Evolutionary conservation across 2,329 filamentous ascomycete species (phyloP).

Genomic region (Calonectria ilicicola): DNA sequence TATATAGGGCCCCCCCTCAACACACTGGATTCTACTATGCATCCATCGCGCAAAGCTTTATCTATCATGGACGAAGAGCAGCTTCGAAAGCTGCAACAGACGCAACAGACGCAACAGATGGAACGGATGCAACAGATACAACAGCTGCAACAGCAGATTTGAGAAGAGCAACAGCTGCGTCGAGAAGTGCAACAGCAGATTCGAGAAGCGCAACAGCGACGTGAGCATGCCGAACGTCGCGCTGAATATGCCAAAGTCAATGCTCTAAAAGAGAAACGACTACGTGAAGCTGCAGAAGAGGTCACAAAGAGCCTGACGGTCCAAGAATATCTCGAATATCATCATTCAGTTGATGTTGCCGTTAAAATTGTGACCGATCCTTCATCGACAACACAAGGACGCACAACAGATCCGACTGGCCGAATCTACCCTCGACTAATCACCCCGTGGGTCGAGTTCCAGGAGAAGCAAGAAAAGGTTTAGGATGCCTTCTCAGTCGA

Average conservation of each 20-base stretch:
- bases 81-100: too few relatives aligned
- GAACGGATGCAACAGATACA: too few relatives aligned
- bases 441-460: conserved; percentile 50
- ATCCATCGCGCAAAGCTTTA: too few relatives aligned
- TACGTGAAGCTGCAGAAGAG: conserved; percentile 44
- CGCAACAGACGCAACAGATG: too few relatives aligned
- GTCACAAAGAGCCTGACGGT: conserved; percentile 36
- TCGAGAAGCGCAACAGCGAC: too few relatives aligned
- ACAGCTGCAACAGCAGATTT: too few relatives aligned
- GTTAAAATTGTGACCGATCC: conserved; percentile 47
- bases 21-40: too few relatives aligned
- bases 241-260: not conserved
- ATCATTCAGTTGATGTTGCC: conserved; percentile 46
- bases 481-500: conserved; percentile 44
- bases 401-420: conserved; percentile 47
- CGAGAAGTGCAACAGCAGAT: too few relatives aligned
- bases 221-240: too few relatives aligned
- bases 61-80: not conserved
- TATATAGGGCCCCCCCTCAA: not conserved
- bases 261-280: conserved; percentile 34
- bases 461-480: conserved; percentile 44
- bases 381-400: conserved; percentile 48
- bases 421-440: conserved; percentile 51
- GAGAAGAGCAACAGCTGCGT: too few relatives aligned
- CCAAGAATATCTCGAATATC: conserved; percentile 47